phyloP scores from a whole-genome alignment of 257 asterid genomes.

The Leptodermis oblonga region DNA sequence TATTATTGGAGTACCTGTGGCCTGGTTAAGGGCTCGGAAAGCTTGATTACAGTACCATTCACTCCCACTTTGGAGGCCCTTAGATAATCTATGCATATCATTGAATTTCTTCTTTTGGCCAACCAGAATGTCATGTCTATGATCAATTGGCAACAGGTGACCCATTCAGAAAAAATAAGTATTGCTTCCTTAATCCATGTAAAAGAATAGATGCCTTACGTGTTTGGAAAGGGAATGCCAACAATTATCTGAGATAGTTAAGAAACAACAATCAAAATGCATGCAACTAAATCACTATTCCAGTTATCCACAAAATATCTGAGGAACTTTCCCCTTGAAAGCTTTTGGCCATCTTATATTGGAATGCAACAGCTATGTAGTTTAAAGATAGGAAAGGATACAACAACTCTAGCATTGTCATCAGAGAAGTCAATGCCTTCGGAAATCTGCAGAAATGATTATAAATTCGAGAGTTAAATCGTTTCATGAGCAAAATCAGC shows the following conservation, averaged over 20 bases:
- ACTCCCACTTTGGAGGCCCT: conserved; percentile 75
- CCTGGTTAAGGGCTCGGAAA: conserved; percentile 97
- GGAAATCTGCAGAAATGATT: conserved; percentile 60
- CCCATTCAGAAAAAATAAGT: conserved; percentile 9
- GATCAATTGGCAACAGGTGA: conserved; percentile 24
- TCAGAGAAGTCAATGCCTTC: conserved; percentile 99
- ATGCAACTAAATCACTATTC: background rate
- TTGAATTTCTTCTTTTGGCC: conserved; percentile 90
- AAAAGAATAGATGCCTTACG: conserved; percentile 47
- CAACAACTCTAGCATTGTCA: conserved; percentile 94
- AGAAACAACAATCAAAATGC: conserved; percentile 31
- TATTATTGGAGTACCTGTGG: conserved; percentile 54
- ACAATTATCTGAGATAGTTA: conserved; percentile 76
- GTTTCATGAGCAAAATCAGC: conserved; percentile 1
- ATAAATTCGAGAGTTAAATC: conserved; percentile 3
- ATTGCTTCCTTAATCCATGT: conserved; percentile 7
- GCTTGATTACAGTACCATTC: conserved; percentile 99
- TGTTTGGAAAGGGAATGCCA: conserved; percentile 95
- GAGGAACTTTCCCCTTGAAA: background rate
- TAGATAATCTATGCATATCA: conserved; percentile 59
- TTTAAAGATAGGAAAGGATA: conserved; percentile 51
- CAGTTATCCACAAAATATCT: background rate
- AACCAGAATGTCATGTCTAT: conserved; percentile 74
- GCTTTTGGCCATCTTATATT: background rate
- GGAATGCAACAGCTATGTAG: background rate